A percentile compares a stretch with the other conserved stretches of the same genome.
phyloP scores from a whole-genome alignment of 208 protist species.

The Trypanosoma cruzi region DNA sequence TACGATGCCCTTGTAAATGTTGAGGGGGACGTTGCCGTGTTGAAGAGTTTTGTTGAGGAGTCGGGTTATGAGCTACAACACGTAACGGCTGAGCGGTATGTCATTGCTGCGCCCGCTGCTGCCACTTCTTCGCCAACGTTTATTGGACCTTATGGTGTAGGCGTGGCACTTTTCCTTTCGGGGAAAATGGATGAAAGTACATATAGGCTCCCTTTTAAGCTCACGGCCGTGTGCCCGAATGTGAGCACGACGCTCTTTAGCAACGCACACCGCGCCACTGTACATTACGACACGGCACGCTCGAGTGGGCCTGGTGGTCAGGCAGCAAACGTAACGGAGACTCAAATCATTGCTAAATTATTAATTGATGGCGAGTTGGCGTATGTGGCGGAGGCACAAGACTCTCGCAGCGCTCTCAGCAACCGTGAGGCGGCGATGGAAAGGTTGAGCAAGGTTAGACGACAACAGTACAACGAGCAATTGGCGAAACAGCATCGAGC shows the following conservation, averaged over 20 bases:
- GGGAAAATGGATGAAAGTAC: conserved; percentile 1
- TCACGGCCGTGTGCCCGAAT: conserved; percentile 47
- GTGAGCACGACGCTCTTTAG: conserved; percentile 56
- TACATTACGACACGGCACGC: conserved; percentile 78
- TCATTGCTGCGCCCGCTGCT: conserved; percentile 31
- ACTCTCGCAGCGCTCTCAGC: conserved; percentile 81
- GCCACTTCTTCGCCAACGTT: conserved; percentile 10
- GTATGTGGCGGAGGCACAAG: conserved; percentile 80
- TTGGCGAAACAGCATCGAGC: conserved; percentile 51
- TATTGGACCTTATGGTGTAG: conserved; percentile 60
- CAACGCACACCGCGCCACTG: conserved; percentile 46
- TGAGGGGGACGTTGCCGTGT: conserved; percentile 30
- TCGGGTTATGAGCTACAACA: conserved; percentile 40
- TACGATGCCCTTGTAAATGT: conserved; percentile 73
- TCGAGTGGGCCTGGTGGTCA: conserved; percentile 88
- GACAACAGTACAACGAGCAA: conserved; percentile 75
- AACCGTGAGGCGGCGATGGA: conserved; percentile 79
- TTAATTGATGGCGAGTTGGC: conserved; percentile 68
- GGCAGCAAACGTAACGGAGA: conserved; percentile 88
- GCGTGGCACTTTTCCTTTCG: conserved; percentile 41
- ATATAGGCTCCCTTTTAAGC: conserved; percentile 28
- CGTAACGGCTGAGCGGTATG: conserved; percentile 27
- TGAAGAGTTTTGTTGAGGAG: conserved; percentile 20
- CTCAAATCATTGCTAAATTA: conserved; percentile 85
- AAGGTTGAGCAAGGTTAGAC: conserved; percentile 54